Base-by-base conservation (phyloP, 495 filamentous ascomycete genomes). In the Bacidia gigantensis region DNA sequence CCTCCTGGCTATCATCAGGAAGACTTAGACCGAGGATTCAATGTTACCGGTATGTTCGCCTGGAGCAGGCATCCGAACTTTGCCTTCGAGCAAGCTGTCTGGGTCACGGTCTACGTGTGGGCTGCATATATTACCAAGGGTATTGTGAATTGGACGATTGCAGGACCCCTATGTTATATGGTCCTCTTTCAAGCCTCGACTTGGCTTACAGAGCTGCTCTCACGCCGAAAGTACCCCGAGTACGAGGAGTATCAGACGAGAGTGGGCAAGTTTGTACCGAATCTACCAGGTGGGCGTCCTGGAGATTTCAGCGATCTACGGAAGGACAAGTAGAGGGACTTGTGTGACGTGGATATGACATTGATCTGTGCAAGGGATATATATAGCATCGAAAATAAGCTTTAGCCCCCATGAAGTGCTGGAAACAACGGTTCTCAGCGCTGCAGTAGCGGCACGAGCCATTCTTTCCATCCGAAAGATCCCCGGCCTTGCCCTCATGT, bases 61-160 rank as follows among this genome's bases (percentile, higher is more conserved):
- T 86, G 77, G 62, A 85, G 79, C 52, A 79, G 93, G 9, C 93
- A 99, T 65, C 93, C 93, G 38, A 97, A 97, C 67, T 97, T 96
- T 62, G 78, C 82, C 24, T 84, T 86, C 38, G 93, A 99, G 66
- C 90, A 97, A 68, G 75, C 81, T 24, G 80, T 97, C 62, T 99
- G 93, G 93, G 66, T 94, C 32, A 62, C 76, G 23, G 62, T 96
- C 51, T 97, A 97, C 64, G 73, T 83, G 53, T 99, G 92, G 92
- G 76, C 74, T 55, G 87, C 82, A 67, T 87, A 72, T 63, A 73
- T 77, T 51, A 85, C 82, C 17, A 75, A 80, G 35, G 76, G 69
- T 7, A 74, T 79, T 45, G 79, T 78, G 64, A 89, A 83, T 65
- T 99, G 89, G 89, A 78, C 83, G 2, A 77, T 74, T 17, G 55